Conservation (phyloP, 371 early-diverging fungal species). For the Rhizomucor pusillus region DNA sequence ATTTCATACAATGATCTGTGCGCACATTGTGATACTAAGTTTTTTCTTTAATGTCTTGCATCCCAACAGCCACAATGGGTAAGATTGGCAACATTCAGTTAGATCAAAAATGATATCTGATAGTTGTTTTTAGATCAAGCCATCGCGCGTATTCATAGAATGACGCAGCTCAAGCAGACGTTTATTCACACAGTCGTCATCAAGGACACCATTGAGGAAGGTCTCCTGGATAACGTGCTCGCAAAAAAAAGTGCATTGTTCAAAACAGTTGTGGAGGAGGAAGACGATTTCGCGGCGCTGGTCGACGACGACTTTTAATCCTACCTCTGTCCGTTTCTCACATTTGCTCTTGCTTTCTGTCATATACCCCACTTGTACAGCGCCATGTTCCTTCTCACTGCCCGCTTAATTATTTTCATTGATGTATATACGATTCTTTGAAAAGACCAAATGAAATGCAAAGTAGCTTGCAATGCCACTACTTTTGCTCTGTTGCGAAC, state of each 20-base stretch:
- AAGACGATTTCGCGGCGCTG: slow-evolving; percentile 3
- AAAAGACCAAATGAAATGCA: too few species aligned
- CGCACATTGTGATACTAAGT: too few species aligned
- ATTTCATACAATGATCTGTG: background rate
- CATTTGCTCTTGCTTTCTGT: slow-evolving; percentile 5
- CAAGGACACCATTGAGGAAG: slow-evolving; percentile 41
- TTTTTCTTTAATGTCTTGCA: too few species aligned
- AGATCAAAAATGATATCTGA: background rate
- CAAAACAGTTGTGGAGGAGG: slow-evolving; percentile 2
- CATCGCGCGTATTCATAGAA: slow-evolving; percentile 42
- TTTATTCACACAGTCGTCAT: slow-evolving; percentile 40
- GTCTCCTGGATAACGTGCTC: slow-evolving; percentile 36
- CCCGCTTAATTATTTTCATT: too few species aligned
- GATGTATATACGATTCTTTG: too few species aligned
- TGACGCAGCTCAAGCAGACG: slow-evolving; percentile 42
- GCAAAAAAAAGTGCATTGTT: slow-evolving; percentile 21
- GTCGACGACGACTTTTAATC: background rate
- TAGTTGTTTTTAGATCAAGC: slow-evolving; percentile 30
- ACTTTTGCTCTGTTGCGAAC: too few species aligned
- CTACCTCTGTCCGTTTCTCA: slow-evolving; percentile 4
- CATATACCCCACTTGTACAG: too few species aligned
- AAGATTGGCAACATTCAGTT: background rate
- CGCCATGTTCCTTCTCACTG: too few species aligned
- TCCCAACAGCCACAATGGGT: slow-evolving; percentile 37
- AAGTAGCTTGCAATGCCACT: too few species aligned